Percentiles rank a stretch among this genome's conserved stretches.
Conservation (phyloP, 352 stramenopile species). For the Globisporangium alternatum region DNA sequence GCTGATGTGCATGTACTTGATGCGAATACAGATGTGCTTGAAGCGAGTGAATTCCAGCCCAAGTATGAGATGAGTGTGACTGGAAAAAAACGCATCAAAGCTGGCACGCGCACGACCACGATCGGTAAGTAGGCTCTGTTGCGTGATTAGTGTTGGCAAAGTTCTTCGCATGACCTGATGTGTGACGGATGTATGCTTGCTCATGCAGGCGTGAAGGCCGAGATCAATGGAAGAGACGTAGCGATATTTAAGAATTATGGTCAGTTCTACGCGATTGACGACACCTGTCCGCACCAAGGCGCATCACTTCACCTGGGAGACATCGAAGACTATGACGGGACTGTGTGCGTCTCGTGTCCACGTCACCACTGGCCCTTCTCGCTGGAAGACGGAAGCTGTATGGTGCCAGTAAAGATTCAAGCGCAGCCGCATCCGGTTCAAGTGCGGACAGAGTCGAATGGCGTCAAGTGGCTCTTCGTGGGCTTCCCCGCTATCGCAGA, state of each 20-base stretch:
- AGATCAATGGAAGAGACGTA: constrained; percentile 65
- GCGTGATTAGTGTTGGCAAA: not conserved
- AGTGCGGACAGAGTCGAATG: constrained; percentile 39
- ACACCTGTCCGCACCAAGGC: constrained; percentile 76
- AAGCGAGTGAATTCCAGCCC: constrained; percentile 61
- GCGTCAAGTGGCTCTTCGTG: constrained; percentile 55
- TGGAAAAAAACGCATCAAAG: constrained; percentile 69
- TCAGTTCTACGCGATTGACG: constrained; percentile 71
- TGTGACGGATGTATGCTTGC: not conserved
- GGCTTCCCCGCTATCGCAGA: constrained; percentile 58
- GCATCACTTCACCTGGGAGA: constrained; percentile 81
- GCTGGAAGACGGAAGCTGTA: constrained; percentile 68
- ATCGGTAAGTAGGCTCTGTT: constrained; percentile 36
- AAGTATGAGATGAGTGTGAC: constrained; percentile 80
- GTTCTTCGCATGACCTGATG: not conserved
- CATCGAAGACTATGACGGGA: constrained; percentile 82
- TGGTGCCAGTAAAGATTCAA: constrained; percentile 43
- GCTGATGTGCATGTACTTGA: not conserved
- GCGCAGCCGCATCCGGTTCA: constrained; percentile 66
- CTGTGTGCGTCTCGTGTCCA: constrained; percentile 68
- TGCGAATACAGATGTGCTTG: constrained; percentile 55
- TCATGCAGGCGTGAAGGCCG: constrained; percentile 46
- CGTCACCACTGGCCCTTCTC: constrained; percentile 84
- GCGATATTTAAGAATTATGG: constrained; percentile 82
- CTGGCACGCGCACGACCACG: constrained; percentile 46